Percentiles rank a stretch among this genome's conserved stretches.
Evolutionary conservation across 352 stramenopile genomes (phyloP).

Genomic region (Globisporangium recalcitrans): DNA sequence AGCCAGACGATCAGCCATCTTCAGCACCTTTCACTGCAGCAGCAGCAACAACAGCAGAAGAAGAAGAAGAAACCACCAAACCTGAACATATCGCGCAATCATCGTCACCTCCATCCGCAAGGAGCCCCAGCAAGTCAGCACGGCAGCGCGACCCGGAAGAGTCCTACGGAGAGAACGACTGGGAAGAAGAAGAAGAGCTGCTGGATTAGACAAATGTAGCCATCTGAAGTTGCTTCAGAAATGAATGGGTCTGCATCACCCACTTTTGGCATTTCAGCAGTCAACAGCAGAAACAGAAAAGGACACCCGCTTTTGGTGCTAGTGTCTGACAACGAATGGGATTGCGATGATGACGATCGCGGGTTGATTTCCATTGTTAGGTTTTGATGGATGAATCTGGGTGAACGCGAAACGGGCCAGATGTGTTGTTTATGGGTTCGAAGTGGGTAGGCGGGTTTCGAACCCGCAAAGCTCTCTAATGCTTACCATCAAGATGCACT

Average conservation of each 20-base stretch:
- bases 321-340: neutral
- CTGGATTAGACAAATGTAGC: slow-evolving; percentile 13
- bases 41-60: neutral
- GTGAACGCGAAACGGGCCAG: neutral
- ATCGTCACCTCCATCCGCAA: slow-evolving; percentile 3
- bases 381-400: slow-evolving; percentile 7
- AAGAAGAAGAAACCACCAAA: neutral
- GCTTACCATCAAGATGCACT: neutral
- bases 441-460: neutral
- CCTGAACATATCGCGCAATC: neutral
- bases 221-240: neutral
- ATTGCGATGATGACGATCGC: slow-evolving; percentile 5
- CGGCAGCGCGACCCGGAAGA: slow-evolving; percentile 26
- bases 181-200: slow-evolving; percentile 52
- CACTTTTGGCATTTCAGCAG: neutral
- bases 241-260: neutral
- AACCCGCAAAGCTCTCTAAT: neutral
- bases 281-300: neutral
- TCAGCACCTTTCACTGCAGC: neutral
- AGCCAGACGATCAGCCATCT: neutral
- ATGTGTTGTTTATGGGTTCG: neutral
- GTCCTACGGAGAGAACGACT: slow-evolving; percentile 57
- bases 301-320: neutral
- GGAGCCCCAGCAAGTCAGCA: slow-evolving; percentile 12
- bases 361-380: neutral